Evolutionary conservation across 2,329 filamentous ascomycete genomes (phyloP), one percentile per base, ranked within the genome.

Genomic region (Rugonectria rugulosa): DNA sequence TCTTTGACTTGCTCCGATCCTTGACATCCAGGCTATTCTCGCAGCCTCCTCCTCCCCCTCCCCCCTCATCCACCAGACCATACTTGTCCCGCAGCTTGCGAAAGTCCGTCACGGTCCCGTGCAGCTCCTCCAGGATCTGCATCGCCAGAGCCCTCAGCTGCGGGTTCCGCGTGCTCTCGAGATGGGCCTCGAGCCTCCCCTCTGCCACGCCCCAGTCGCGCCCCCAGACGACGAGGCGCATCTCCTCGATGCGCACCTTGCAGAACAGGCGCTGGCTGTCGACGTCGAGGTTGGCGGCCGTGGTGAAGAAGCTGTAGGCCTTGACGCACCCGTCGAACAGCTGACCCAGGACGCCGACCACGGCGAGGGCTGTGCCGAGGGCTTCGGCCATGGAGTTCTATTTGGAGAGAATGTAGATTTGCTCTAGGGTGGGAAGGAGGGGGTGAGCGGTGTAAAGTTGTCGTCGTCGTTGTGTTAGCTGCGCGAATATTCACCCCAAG

Each of bases 211-310:
- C 78, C 77, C 78, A 80, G 59, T 79, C 75, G 26, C 78, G 67
- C 15, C 78, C 78, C 78, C 78, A 80, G 53, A 79, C 75, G 24
- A 77, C 65, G 29, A 80, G 70, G 4, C 78, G 72, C 75, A 78
- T 79, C 72, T 80, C 78, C 68, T 80, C 78, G 62, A 80, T 80
- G 45, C 76, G 74, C 50, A 80, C 75, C 62, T 80, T 80, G 69
- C 77, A 79, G 37, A 78, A 66, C 26, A 80, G 67, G 32, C 74
- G 72, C 63, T 78, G 74, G 55, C 71, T 72, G 63, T 80, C 77
- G 19, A 66, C 65, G 53, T 78, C 76, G n/a, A 79, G 67, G 41
- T 77, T 72, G 34, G 69, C 64, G 2, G 78, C 77, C 14, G 72
- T 67, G 14, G 75, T 74, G 65, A 80, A 80, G 70, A 77, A 74